Evolutionary conservation across 163 green algal species (phyloP), one percentile per base, ranked within the genome.

Genomic region (Chloromonas sp.): DNA sequence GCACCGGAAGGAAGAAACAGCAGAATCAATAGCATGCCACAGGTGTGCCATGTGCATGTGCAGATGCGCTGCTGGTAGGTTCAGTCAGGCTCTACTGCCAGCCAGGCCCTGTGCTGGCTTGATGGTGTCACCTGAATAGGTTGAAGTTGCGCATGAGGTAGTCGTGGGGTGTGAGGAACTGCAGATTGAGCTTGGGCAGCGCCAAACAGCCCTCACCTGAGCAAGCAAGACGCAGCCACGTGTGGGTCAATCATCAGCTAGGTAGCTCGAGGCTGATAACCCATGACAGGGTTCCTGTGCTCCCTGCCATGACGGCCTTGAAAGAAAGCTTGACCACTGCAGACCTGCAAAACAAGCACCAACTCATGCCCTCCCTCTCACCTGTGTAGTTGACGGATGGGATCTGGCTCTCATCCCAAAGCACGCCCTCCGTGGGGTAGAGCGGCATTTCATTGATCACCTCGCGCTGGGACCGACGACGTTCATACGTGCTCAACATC

Each of bases 111-210:
- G 66, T 11, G 66, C 66, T 76, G 66, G 8, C 66, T 36, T 36
- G 36, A 36, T 36, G 36, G 36, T 36, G 36, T 36, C 71, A 91
- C 87, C 87, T 93, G 89, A 98, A 99, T 59, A 99, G 93, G 88
- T 98, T 93, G 90, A 99, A 99, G 91, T 98, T 98, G 86, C 97
- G 92, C 82, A 99, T 91, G 81, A 99, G 92, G 92, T 99, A 99
- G 91, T 99, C 97, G 76, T 94, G 85, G 5, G 94, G 87, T 0
- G 95, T 98, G 57, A 99, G 93, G 90, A 99, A 99, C 93, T 99
- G 97, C 83, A 99, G 92, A 92, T 99, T 99, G 59, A 99, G 93
- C 90, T 98, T 98, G 66, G 97, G 96, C 82, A 99, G 93, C 15
- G 96, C 95, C 70, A 99, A 91, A 70, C 92, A 92, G 60, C 86